Percentiles rank a stretch among this genome's conserved stretches.
Conservation (phyloP, 2,329 filamentous ascomycete genomes). For the Ascochyta clinopodiicola region DNA sequence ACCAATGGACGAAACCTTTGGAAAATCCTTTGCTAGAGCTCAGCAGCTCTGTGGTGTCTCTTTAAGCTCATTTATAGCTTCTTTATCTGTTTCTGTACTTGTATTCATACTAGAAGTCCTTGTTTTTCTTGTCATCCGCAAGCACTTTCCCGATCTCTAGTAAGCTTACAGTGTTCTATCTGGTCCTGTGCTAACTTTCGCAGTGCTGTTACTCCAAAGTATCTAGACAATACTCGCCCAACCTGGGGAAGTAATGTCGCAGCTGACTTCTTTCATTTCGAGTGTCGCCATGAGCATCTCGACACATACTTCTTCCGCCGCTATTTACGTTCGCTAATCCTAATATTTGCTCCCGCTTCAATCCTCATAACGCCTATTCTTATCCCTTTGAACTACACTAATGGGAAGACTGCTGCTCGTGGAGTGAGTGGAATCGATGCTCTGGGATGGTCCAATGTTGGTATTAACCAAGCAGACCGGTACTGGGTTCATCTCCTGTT, state of each 20-base stretch:
- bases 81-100: slow-evolving; percentile 6
- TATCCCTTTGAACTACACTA: slow-evolving; percentile 18
- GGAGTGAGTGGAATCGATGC: slow-evolving; percentile 21
- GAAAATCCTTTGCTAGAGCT: slow-evolving; percentile 16
- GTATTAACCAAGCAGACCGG: slow-evolving; percentile 16
- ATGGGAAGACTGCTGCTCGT: slow-evolving; percentile 12
- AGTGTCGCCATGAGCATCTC: slow-evolving; percentile 2
- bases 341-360: slow-evolving; percentile 18
- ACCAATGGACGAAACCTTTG: slow-evolving; percentile 11
- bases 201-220: not conserved
- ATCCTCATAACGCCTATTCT: slow-evolving; percentile 21
- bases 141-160: slow-evolving; percentile 8
- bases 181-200: not conserved
- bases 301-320: slow-evolving; percentile 23
- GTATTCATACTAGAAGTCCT: slow-evolving; percentile 16
- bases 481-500: slow-evolving; percentile 22
- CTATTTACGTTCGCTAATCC: slow-evolving; percentile 16
- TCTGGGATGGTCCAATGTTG: slow-evolving; percentile 23
- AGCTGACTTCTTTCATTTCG: not conserved
- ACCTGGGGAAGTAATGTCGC: not conserved
- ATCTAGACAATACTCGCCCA: not conserved
- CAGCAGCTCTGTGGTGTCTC: slow-evolving; percentile 7
- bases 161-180: not conserved
- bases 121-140: slow-evolving; percentile 9
- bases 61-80: slow-evolving; percentile 15